Conservation (phyloP, 495 filamentous ascomycete species). For the Sabuloglossum arenarium region DNA sequence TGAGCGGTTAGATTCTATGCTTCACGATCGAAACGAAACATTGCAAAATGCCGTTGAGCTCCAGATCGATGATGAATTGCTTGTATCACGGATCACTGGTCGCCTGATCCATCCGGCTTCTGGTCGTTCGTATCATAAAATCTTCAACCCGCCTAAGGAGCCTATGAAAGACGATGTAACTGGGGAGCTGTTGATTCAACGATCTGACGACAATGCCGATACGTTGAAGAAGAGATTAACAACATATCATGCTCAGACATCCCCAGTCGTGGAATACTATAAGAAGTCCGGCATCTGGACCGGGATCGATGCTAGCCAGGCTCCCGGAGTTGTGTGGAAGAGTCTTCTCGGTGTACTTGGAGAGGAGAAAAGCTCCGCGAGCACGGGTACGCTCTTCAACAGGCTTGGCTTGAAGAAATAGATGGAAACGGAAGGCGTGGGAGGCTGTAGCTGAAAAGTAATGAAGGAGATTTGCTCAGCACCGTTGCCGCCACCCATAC, state of each 20-base stretch:
- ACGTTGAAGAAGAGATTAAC: constrained; percentile 83
- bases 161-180: constrained; percentile 92
- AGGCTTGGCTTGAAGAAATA: not conserved
- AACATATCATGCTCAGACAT: constrained; percentile 88
- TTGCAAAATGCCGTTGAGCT: constrained; percentile 90
- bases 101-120: constrained; percentile 89
- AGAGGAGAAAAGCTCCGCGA: constrained; percentile 23
- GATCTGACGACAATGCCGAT: constrained; percentile 94
- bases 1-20: constrained; percentile 85
- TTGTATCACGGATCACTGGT: constrained; percentile 91
- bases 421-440: not conserved
- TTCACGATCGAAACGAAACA: constrained; percentile 45
- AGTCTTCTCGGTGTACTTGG: constrained; percentile 71
- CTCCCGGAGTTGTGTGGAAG: constrained; percentile 91
- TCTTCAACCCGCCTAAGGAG: constrained; percentile 95
- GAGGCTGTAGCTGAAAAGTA: not conserved
- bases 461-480: not conserved
- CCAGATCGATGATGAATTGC: constrained; percentile 82
- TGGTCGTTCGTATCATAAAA: constrained; percentile 89
- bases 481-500: not conserved
- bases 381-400: not conserved
- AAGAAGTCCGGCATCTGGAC: constrained; percentile 93
- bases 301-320: constrained; percentile 88
- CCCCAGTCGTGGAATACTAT: constrained; percentile 87
- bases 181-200: constrained; percentile 90